Conservation (phyloP, 306 rosid species). For the Macrotyloma uniflorum region DNA sequence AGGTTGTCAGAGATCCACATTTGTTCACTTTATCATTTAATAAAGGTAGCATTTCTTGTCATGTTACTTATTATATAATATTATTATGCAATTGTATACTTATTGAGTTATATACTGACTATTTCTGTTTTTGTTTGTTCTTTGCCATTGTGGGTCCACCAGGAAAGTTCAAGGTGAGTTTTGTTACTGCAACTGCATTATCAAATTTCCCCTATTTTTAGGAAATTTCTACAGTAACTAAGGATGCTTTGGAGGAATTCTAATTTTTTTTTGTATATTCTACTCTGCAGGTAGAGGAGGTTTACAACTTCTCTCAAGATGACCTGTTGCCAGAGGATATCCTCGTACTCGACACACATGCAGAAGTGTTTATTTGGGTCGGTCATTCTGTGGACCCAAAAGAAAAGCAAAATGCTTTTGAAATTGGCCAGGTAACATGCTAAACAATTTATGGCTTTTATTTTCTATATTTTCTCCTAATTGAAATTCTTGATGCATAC, state of each 20-base stretch:
- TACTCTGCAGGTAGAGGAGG: slow-evolving; percentile 76
- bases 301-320: slow-evolving; percentile 88
- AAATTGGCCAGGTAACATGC: slow-evolving; percentile 78
- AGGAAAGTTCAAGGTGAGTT: slow-evolving; percentile 93
- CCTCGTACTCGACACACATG: slow-evolving; percentile 86
- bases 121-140: slow-evolving; percentile 39
- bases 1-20: slow-evolving; percentile 79
- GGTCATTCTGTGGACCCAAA: slow-evolving; percentile 79
- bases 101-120: slow-evolving; percentile 47
- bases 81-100: not conserved
- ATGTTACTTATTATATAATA: slow-evolving; percentile 19
- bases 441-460: slow-evolving; percentile 28
- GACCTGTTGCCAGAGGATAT: slow-evolving; percentile 93
- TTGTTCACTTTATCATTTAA: slow-evolving; percentile 67
- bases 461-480: slow-evolving; percentile 7
- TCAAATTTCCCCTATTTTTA: slow-evolving; percentile 5
- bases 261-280: slow-evolving; percentile 25
- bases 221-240: slow-evolving; percentile 22
- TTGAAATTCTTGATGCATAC: slow-evolving; percentile 16
- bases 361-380: slow-evolving; percentile 94
- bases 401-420: slow-evolving; percentile 82
- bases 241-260: too few species aligned
- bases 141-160: slow-evolving; percentile 52
- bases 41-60: slow-evolving; percentile 58
- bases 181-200: slow-evolving; percentile 22